These are phyloP conservation scores for Trichoderma gamsii DNA, from an alignment of 495 filamentous ascomycete genomes.

Conservation along the genomic window DNA sequence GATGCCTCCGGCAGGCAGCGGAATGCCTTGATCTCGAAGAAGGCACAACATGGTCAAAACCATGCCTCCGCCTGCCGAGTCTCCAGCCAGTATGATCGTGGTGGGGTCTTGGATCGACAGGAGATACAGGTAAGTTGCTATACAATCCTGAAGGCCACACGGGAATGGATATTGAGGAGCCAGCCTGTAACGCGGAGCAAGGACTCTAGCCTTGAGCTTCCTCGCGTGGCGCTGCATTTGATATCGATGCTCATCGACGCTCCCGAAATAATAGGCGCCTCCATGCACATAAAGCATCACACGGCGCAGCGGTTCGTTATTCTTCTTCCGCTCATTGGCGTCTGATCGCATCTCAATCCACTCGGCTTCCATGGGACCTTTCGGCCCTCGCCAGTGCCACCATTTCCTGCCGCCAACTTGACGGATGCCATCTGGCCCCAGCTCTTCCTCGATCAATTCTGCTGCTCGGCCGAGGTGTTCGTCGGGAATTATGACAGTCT, in stretches of 20 bases:
- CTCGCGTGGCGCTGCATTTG: constrained; percentile 93
- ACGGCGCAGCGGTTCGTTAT: constrained; percentile 52
- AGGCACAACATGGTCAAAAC: constrained; percentile 71
- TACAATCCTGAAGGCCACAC: constrained; percentile 80
- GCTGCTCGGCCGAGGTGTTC: constrained; percentile 57
- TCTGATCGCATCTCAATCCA: constrained; percentile 94
- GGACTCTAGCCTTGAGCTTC: constrained; percentile 80
- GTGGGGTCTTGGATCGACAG: constrained; percentile 64
- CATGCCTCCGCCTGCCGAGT: constrained; percentile 90
- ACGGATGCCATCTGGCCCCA: constrained; percentile 67
- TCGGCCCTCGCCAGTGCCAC: constrained; percentile 83
- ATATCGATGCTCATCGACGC: constrained; percentile 90
- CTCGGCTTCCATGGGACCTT: constrained; percentile 65
- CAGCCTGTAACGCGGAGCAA: constrained; percentile 83
- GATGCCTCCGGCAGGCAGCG: constrained; percentile 82
- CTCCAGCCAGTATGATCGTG: constrained; percentile 76
- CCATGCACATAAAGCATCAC: constrained; percentile 94
- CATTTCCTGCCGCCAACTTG: constrained; percentile 75
- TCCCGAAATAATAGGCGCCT: constrained; percentile 68
- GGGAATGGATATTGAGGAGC: constrained; percentile 94
- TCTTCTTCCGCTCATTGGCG: constrained; percentile 61
- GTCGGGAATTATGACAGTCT: constrained; percentile 63
- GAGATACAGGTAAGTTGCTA: constrained; percentile 80
- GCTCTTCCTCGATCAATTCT: constrained; percentile 54
- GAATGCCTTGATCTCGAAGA: constrained; percentile 71